Evolutionary conservation across 192 early-diverging fungal genomes (phyloP).

Genomic region (Obelidium mucronatum): DNA sequence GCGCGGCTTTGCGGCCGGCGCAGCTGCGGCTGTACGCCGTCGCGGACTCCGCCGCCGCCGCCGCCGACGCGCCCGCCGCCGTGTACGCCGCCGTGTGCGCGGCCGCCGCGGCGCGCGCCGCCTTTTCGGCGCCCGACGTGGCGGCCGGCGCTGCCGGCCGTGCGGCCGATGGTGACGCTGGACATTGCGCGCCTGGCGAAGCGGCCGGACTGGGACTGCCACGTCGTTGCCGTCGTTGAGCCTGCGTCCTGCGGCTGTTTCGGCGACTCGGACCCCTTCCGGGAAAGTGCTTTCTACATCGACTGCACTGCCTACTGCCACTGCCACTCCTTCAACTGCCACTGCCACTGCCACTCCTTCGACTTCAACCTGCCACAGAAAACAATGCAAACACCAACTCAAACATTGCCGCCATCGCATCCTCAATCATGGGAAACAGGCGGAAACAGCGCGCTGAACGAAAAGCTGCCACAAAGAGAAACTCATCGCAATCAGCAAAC

Average conservation of each 20-base stretch:
- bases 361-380: too few species aligned
- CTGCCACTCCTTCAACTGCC: too few species aligned
- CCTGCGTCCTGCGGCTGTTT: too few species aligned
- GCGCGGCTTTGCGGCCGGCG: background rate
- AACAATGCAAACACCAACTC: background rate
- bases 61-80: background rate
- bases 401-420: conserved; percentile 6
- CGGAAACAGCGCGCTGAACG: background rate
- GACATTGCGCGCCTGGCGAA: background rate
- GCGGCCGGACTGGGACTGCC: too few species aligned
- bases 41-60: background rate
- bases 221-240: too few species aligned
- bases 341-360: too few species aligned
- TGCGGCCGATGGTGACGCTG: background rate
- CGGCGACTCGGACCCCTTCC: too few species aligned
- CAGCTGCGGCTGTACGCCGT: background rate
- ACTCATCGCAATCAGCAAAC: background rate
- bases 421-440: background rate
- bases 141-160: background rate
- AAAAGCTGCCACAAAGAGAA: too few species aligned
- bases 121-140: background rate
- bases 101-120: background rate
- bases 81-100: background rate
- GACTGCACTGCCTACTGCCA: too few species aligned
- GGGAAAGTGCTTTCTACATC: too few species aligned